Percentiles rank a stretch among this genome's conserved stretches.
Conservation (phyloP, 2,329 filamentous ascomycete genomes). For the Exophiala sp. region DNA sequence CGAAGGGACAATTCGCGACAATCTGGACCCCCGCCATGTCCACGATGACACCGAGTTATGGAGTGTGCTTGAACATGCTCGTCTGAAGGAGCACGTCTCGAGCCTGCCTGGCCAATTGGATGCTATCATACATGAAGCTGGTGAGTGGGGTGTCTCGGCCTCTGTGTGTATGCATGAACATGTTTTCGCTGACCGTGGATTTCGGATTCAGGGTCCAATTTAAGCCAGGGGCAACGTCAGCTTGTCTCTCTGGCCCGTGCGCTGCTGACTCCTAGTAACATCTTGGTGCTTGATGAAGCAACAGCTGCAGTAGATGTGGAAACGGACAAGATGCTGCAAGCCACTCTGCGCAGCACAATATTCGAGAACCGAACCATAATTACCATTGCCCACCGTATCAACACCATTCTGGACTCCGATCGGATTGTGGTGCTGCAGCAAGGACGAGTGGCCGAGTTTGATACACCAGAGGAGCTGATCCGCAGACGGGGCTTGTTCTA, state of each 20-base stretch:
- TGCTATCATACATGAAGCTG: constrained; percentile 86
- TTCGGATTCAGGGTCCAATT: constrained; percentile 66
- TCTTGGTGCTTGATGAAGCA: constrained; percentile 92
- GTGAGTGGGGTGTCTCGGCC: constrained; percentile 48
- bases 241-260: constrained; percentile 89
- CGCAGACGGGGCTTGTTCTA: constrained; percentile 74
- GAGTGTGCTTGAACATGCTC: constrained; percentile 90
- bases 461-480: constrained; percentile 72
- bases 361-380: constrained; percentile 95
- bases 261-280: constrained; percentile 90
- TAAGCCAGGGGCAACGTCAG: constrained; percentile 91
- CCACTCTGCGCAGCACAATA: constrained; percentile 56
- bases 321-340: constrained; percentile 60
- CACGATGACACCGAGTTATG: constrained; percentile 96
- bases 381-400: constrained; percentile 96
- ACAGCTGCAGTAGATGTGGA: constrained; percentile 72
- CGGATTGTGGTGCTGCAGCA: constrained; percentile 89
- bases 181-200: constrained; percentile 9
- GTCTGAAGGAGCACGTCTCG: constrained; percentile 81
- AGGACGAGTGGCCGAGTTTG: constrained; percentile 87
- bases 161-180: constrained; percentile 8
- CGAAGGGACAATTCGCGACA: constrained; percentile 86
- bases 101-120: constrained; percentile 86
- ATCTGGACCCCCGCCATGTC: constrained; percentile 87
- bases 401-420: constrained; percentile 86